Evolutionary conservation across 225 moss, liverwort and hornwort species (phyloP).

Genomic region (Anthoceros angustus): DNA sequence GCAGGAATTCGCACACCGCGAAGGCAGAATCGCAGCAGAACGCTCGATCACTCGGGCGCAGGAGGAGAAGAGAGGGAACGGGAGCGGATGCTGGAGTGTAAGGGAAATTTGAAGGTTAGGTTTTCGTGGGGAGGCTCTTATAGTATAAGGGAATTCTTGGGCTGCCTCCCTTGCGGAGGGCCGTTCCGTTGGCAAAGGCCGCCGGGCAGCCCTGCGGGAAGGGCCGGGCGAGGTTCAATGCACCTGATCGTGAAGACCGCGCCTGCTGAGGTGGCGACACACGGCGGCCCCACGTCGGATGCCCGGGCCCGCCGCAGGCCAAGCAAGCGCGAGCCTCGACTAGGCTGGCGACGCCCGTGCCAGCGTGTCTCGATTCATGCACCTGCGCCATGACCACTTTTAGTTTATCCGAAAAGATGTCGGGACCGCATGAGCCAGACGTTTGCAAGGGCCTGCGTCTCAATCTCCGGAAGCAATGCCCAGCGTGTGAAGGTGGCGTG

Average conservation of each 20-base stretch:
- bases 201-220: no score
- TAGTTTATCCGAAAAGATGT: no score
- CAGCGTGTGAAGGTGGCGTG: no score
- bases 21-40: neutral
- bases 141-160: neutral
- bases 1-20: neutral
- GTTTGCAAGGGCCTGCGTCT: no score
- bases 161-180: no score
- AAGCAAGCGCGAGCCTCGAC: neutral
- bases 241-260: conserved; percentile 4
- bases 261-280: neutral
- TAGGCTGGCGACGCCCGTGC: neutral
- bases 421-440: no score
- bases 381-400: neutral
- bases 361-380: neutral
- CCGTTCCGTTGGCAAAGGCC: no score
- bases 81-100: neutral
- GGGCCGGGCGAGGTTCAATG: neutral
- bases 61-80: neutral
- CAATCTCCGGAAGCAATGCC: no score
- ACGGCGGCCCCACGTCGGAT: neutral
- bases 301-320: neutral
- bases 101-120: conserved; percentile 1
- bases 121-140: neutral
- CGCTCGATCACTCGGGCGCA: neutral